Percentiles rank a stretch among this genome's conserved stretches.
These are phyloP conservation scores for Durotheca rogersii DNA, from an alignment of 495 filamentous ascomycete genomes.

Conservation along the genomic window DNA sequence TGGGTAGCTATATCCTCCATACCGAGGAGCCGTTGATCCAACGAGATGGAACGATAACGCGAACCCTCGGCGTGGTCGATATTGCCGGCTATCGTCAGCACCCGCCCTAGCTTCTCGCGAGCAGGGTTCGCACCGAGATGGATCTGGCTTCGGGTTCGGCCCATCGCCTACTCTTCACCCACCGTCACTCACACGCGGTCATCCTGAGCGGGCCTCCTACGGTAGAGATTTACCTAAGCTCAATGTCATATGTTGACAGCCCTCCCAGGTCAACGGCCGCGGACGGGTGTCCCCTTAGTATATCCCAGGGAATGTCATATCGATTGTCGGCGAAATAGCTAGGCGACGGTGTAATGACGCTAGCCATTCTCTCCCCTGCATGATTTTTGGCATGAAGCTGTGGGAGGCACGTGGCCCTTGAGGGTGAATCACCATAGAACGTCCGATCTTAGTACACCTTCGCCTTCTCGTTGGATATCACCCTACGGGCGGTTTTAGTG, in stretches of 20 bases:
- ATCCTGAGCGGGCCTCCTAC: conserved; percentile 1
- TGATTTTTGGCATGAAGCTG: conserved; percentile 13
- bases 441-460: conserved; percentile 1
- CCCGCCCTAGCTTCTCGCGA: conserved; percentile 15
- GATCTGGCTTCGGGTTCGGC: conserved; percentile 7
- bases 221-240: conserved; percentile 1
- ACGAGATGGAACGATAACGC: conserved; percentile 1
- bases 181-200: background rate
- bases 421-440: conserved; percentile 13
- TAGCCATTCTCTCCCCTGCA: conserved; percentile 8
- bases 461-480: conserved; percentile 1
- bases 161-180: conserved; percentile 13
- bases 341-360: background rate
- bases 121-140: conserved; percentile 8
- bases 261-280: conserved; percentile 5
- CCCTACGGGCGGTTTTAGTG: conserved; percentile 7
- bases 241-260: conserved; percentile 20
- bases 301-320: conserved; percentile 6
- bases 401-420: conserved; percentile 3
- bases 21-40: conserved; percentile 4
- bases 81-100: conserved; percentile 26
- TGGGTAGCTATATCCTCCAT: conserved; percentile 23
- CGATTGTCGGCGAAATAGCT: conserved; percentile 11
- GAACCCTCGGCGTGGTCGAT: conserved; percentile 10
- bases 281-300: conserved; percentile 14